Evolutionary conservation across 164 flowering plant species (phyloP).

Genomic region (Warburgia ugandensis): DNA sequence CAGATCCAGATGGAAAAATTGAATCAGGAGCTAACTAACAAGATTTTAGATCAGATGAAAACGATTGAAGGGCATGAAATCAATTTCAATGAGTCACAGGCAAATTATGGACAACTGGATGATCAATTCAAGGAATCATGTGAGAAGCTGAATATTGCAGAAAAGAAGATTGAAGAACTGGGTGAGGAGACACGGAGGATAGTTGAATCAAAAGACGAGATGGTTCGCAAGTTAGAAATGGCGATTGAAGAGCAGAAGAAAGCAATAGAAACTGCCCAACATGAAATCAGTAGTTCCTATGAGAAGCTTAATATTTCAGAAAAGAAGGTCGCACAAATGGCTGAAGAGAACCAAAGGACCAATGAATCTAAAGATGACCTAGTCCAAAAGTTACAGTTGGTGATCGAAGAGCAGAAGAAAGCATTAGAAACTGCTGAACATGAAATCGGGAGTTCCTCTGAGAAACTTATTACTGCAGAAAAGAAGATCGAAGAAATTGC

Average conservation of each 20-base stretch:
- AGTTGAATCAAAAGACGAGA: conserved; percentile 23
- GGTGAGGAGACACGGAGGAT: conserved; percentile 26
- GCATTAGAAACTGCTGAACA: too few relatives aligned
- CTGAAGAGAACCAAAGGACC: conserved; percentile 24
- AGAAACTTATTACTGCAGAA: conserved; percentile 22
- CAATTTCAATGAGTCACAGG: conserved; percentile 1
- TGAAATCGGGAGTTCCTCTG: conserved; percentile 7
- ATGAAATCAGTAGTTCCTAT: conserved; percentile 8
- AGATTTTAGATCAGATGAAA: conserved; percentile 2
- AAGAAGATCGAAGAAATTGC: conserved; percentile 28
- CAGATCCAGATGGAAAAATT: conserved; percentile 7
- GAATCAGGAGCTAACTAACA: conserved; percentile 5
- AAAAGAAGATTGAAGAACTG: conserved; percentile 26
- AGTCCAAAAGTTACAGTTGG: conserved; percentile 12
- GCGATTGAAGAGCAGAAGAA: conserved; percentile 8
- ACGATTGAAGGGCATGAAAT: conserved; percentile 11
- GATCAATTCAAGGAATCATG: conserved; percentile 9
- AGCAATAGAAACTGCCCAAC: conserved; percentile 7
- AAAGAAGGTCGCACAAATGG: conserved; percentile 27
- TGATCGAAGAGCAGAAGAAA: conserved; percentile 8
- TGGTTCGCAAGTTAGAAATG: conserved; percentile 12
- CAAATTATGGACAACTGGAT: conserved; percentile 6
- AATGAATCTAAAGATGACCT: conserved; percentile 24
- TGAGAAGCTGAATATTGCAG: conserved; percentile 19
- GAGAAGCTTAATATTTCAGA: conserved; percentile 22